These are phyloP conservation scores for Capniomyces stellatus DNA, from an alignment of 371 early-diverging fungal species.

Conservation along the genomic window DNA sequence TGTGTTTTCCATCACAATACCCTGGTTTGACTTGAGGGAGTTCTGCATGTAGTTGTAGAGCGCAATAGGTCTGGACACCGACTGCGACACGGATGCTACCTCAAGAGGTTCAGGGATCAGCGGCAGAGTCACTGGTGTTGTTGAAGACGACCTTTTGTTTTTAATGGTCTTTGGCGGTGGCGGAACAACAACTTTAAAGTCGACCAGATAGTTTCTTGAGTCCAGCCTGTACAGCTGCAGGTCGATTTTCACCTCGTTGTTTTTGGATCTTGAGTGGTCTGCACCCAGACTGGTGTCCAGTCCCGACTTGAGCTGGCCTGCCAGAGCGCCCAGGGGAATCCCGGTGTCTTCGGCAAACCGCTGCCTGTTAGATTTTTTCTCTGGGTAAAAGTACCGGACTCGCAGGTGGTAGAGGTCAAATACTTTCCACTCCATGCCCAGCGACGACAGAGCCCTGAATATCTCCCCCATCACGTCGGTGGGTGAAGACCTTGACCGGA, in stretches of 20 bases:
- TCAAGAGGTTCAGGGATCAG: background rate
- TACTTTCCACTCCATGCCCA: constrained; percentile 82
- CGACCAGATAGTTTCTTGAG: constrained; percentile 68
- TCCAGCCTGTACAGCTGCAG: constrained; percentile 85
- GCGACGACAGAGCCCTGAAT: constrained; percentile 71
- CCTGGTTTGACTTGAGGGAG: too few relatives aligned
- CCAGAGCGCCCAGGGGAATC: background rate
- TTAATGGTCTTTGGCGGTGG: too few relatives aligned
- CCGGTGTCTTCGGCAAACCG: constrained; percentile 4
- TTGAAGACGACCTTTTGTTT: too few relatives aligned
- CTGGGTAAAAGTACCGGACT: constrained; percentile 33
- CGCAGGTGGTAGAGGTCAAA: constrained; percentile 60
- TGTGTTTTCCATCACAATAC: too few relatives aligned
- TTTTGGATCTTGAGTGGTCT: too few relatives aligned
- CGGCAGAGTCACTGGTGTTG: too few relatives aligned
- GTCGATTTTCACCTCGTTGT: constrained; percentile 59
- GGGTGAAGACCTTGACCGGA: constrained; percentile 77
- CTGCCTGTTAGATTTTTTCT: constrained; percentile 16
- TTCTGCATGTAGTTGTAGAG: background rate
- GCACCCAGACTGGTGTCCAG: too few relatives aligned
- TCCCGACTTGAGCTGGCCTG: constrained; percentile 1
- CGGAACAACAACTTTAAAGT: constrained; percentile 56
- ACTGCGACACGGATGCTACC: background rate
- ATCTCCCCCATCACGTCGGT: constrained; percentile 95
- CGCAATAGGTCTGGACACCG: too few relatives aligned